phyloP scores from a whole-genome alignment of 208 protist species.

The Trypanosoma lewisi region DNA sequence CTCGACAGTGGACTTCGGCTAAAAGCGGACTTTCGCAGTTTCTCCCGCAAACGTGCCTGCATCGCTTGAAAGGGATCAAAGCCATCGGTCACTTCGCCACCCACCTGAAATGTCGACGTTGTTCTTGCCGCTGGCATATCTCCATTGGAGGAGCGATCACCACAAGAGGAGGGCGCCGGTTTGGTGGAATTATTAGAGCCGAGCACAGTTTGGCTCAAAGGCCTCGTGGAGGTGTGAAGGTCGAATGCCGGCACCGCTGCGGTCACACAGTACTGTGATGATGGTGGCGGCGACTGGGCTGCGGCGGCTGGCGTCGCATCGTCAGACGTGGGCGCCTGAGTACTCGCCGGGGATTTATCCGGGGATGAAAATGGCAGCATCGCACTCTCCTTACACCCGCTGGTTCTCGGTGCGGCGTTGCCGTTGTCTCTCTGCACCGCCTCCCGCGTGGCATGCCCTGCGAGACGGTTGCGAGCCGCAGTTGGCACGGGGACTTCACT shows the following conservation, averaged over 20 bases:
- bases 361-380: not conserved
- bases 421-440: slow-evolving; percentile 8
- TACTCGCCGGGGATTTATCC: not conserved
- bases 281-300: too few species aligned
- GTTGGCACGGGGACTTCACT: not conserved
- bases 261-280: not conserved
- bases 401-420: not conserved
- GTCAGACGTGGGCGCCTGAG: slow-evolving; percentile 12
- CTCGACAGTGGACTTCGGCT: slow-evolving; percentile 3
- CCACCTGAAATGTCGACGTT: not conserved
- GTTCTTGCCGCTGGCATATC: not conserved
- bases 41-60: slow-evolving; percentile 51
- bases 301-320: slow-evolving; percentile 1
- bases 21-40: slow-evolving; percentile 28
- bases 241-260: not conserved
- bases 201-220: not conserved
- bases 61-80: slow-evolving; percentile 63
- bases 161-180: not conserved
- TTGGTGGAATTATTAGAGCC: not conserved
- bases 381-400: not conserved
- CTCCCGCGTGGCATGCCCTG: slow-evolving; percentile 20
- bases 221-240: not conserved
- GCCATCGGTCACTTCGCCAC: not conserved
- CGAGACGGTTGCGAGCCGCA: slow-evolving; percentile 6
- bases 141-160: not conserved